phyloP scores from a whole-genome alignment of 2,329 filamentous ascomycete genomes.

The Talaromyces verruculosus region DNA sequence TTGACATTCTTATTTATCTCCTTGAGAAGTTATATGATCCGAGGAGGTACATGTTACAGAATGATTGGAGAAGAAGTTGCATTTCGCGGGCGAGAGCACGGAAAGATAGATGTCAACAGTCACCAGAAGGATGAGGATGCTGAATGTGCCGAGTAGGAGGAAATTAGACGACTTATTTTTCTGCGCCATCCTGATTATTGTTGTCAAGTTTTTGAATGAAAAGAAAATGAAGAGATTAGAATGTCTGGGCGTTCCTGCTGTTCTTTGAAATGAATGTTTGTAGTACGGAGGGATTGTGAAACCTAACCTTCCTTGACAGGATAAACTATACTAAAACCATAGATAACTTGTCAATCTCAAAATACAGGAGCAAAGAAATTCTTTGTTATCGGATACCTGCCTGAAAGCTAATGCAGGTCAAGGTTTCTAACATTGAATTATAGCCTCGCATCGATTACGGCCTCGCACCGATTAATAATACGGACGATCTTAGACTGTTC shows the following conservation, averaged over 20 bases:
- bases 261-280: not conserved
- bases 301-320: not conserved
- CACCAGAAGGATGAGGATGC: slow-evolving; percentile 11
- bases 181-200: not conserved
- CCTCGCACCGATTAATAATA: not conserved
- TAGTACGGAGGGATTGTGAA: not conserved
- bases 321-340: no score
- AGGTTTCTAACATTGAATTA: not conserved
- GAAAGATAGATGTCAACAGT: slow-evolving; percentile 17
- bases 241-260: not conserved
- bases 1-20: not conserved
- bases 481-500: not conserved
- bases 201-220: not conserved
- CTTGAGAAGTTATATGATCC: not conserved
- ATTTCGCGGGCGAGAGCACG: slow-evolving; percentile 2
- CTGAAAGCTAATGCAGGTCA: not conserved
- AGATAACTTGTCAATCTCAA: not conserved
- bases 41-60: no score
- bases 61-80: not conserved
- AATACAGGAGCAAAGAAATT: not conserved
- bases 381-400: not conserved
- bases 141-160: not conserved
- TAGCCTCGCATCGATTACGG: not conserved
- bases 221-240: not conserved
- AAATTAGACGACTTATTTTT: not conserved